These are phyloP conservation scores for Geotrichum siamense DNA, from an alignment of 1,139 yeast species.

Conservation along the genomic window DNA sequence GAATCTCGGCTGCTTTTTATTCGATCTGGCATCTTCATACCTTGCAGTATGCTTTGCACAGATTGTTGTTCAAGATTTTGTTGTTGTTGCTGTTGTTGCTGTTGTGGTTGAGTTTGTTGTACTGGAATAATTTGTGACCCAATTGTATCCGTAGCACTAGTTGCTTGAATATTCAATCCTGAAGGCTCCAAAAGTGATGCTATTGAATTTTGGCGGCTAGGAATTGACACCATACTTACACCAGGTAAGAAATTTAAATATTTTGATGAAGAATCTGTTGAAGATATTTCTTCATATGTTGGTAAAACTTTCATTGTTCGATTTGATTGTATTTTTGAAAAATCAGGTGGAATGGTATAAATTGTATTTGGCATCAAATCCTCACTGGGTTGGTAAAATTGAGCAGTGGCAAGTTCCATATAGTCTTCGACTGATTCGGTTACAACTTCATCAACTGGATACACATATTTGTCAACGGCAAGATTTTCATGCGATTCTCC, in stretches of 20 bases:
- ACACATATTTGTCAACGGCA: conserved; percentile 6
- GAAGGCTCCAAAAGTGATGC: conserved; percentile 8
- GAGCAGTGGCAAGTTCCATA: conserved; percentile 16
- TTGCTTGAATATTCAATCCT: conserved; percentile 1
- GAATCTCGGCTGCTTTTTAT: conserved; percentile 8
- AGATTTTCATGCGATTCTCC: conserved; percentile 2
- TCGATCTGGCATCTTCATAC: background rate
- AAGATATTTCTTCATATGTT: conserved; percentile 10
- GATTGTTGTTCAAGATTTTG: too few relatives aligned
- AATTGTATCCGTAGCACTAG: conserved; percentile 1
- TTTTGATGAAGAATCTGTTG: conserved; percentile 4
- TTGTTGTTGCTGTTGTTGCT: too few relatives aligned
- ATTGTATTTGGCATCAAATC: conserved; percentile 5
- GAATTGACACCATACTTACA: conserved; percentile 1
- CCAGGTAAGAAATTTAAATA: conserved; percentile 1
- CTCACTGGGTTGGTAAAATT: conserved; percentile 9
- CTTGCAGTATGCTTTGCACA: background rate
- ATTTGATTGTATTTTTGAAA: conserved; percentile 1
- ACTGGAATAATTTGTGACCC: too few relatives aligned
- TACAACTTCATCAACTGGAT: conserved; percentile 13
- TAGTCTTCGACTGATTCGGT: conserved; percentile 14
- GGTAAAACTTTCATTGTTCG: conserved; percentile 10
- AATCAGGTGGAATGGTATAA: conserved; percentile 8
- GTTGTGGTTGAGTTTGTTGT: too few relatives aligned
- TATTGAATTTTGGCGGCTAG: conserved; percentile 9